Evolutionary conservation across 257 asterid genomes (phyloP), one percentile per base, ranked within the genome.

Genomic region (Solanum tarijense): DNA sequence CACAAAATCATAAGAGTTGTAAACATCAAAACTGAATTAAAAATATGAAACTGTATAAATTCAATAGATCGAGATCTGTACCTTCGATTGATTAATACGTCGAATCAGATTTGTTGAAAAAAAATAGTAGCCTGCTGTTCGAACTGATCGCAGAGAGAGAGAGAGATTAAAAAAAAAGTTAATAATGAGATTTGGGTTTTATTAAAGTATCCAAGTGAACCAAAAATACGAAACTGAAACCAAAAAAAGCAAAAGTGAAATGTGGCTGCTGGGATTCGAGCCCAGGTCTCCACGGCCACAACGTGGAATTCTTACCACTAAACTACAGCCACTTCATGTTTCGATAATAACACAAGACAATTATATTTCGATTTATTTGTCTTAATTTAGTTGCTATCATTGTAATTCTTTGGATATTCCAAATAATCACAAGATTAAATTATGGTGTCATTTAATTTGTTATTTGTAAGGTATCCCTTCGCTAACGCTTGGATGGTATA

Each of bases 191-290:
- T 71, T 71, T 32, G 38, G 25, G 25, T 18, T 68, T 68, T 66
- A n/a, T 65, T 10, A 21, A 21, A 58, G 62, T 18, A 52, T 52
- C 62, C 0, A 52, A 52, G 21, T 48, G 69, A 60, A 60, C 2
- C 2, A 23, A 62, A 62, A 62, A 62, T 62, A 62, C 71, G 32
- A 65, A 62, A 65, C 72, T 65, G 16, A n/a, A 65, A 65, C 18
- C 7, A n/a, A 25, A 65, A 43, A 48, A 52, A 52, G 9, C 5
- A 0, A 52, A 65, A n/a, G 32, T 16, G 66, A 55, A 55, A 55
- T 94, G 99, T 95, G 98, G 99, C 99, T 96, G 98, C 97, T 95
- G 96, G 98, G 96, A 97, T 96, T 96, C 97, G 97, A 95, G 99
- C 98, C 97, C 98, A 95, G 98, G 98, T 95, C 98, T 95, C 96